These are phyloP conservation scores for Globisporangium megalacanthum DNA, from an alignment of 352 stramenopile species.

Conservation along the genomic window DNA sequence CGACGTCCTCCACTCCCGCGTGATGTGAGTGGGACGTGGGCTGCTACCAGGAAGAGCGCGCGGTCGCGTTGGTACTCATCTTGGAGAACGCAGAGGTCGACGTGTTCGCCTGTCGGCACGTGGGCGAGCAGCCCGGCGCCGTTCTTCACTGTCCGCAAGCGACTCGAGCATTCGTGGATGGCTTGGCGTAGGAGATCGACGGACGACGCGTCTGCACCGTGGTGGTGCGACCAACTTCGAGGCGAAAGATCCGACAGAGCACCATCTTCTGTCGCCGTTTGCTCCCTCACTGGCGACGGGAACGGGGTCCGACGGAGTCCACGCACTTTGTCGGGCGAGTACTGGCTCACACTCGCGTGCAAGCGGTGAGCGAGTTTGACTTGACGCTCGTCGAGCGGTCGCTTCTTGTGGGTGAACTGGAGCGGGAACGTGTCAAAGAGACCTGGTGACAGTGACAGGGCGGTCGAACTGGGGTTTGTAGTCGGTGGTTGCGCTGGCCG, in stretches of 20 bases:
- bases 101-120: constrained; percentile 21
- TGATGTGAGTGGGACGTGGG: too few species aligned
- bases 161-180: constrained; percentile 41
- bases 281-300: background rate
- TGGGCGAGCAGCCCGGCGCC: constrained; percentile 38
- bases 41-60: background rate
- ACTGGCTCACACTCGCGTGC: constrained; percentile 39
- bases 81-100: constrained; percentile 30
- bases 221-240: background rate
- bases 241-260: constrained; percentile 8
- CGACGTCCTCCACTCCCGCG: background rate
- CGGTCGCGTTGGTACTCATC: constrained; percentile 23
- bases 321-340: constrained; percentile 39
- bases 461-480: background rate
- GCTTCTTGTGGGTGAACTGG: constrained; percentile 27
- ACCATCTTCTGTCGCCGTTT: background rate
- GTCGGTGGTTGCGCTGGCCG: constrained; percentile 2
- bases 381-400: constrained; percentile 38
- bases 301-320: constrained; percentile 17
- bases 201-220: constrained; percentile 34
- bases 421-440: constrained; percentile 33
- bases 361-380: constrained; percentile 44
- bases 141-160: constrained; percentile 43
- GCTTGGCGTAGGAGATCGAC: constrained; percentile 42
- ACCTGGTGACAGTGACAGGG: background rate